A percentile compares a stretch with the other conserved stretches of the same genome.
Conservation (phyloP, 441 rosid genomes). For the Gossypium schwendimanii region DNA sequence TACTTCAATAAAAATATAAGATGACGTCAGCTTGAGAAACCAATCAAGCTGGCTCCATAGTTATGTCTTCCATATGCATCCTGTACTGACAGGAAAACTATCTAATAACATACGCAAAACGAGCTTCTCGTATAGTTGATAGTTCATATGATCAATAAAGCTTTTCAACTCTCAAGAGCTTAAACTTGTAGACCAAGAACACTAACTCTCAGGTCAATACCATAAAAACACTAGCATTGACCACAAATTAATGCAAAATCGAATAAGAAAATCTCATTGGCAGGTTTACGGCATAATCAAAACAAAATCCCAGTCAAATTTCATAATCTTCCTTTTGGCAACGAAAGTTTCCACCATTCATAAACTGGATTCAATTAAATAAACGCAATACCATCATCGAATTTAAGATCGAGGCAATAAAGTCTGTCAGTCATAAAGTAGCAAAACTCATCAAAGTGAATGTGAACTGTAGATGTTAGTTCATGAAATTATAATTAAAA, state of each 20-base stretch:
- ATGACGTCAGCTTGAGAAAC: background rate
- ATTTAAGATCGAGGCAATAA: background rate
- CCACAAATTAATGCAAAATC: background rate
- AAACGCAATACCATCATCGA: background rate
- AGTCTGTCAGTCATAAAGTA: background rate
- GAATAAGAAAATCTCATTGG: background rate
- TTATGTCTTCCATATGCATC: background rate
- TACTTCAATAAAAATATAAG: background rate
- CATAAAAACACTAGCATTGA: background rate
- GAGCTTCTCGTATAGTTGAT: background rate
- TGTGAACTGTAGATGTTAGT: background rate
- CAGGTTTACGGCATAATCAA: background rate
- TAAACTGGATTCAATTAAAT: background rate
- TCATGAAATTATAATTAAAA: background rate
- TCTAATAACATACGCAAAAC: background rate
- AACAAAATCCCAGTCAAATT: background rate
- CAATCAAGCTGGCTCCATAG: background rate
- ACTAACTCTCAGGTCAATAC: background rate
- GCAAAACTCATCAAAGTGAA: background rate
- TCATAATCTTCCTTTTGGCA: background rate
- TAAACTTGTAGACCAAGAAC: background rate
- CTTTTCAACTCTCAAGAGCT: background rate
- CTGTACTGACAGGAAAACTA: background rate
- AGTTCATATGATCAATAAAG: background rate
- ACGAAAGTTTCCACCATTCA: background rate